Evolutionary conservation across 1,284 basidiomycete species (phyloP).

Genomic region (Marasmius tenuissimus): DNA sequence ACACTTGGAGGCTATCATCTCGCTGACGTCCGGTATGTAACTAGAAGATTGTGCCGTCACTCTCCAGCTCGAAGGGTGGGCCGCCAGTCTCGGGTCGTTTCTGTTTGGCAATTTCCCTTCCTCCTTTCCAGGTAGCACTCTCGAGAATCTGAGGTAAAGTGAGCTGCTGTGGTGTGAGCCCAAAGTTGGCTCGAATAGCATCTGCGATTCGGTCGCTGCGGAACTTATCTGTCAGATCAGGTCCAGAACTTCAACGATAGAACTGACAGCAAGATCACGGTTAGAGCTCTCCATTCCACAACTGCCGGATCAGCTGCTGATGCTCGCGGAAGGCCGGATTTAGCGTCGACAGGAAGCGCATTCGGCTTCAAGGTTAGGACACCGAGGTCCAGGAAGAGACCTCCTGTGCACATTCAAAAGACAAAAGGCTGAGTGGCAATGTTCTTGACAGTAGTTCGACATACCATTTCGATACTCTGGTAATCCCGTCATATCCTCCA

Average conservation of each 20-base stretch:
- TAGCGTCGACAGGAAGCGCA: constrained; percentile 44
- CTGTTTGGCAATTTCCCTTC: constrained; percentile 84
- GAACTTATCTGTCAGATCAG: constrained; percentile 3
- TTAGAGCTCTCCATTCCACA: constrained; percentile 95
- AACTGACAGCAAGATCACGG: constrained; percentile 85
- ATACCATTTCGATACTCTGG: constrained; percentile 89
- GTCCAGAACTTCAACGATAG: not conserved
- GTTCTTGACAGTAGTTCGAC: constrained; percentile 11
- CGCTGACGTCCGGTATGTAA: not conserved
- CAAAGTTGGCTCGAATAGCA: constrained; percentile 63
- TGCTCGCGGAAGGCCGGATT: constrained; percentile 60
- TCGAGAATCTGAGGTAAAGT: constrained; percentile 89
- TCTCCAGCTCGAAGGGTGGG: constrained; percentile 86
- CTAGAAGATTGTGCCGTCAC: constrained; percentile 84
- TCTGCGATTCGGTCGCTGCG: constrained; percentile 79
- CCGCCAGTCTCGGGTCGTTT: constrained; percentile 75
- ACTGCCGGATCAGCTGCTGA: constrained; percentile 84
- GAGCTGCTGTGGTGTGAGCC: constrained; percentile 47
- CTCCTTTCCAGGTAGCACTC: constrained; percentile 95
- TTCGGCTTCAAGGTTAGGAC: constrained; percentile 65
- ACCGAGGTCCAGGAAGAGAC: constrained; percentile 84
- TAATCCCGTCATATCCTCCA: constrained; percentile 80
- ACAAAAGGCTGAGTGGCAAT: not conserved
- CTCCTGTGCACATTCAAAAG: constrained; percentile 49
- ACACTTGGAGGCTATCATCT: not conserved